Conservation (phyloP, 176 grass and related monocot genomes). For the Raddia distichophylla region DNA sequence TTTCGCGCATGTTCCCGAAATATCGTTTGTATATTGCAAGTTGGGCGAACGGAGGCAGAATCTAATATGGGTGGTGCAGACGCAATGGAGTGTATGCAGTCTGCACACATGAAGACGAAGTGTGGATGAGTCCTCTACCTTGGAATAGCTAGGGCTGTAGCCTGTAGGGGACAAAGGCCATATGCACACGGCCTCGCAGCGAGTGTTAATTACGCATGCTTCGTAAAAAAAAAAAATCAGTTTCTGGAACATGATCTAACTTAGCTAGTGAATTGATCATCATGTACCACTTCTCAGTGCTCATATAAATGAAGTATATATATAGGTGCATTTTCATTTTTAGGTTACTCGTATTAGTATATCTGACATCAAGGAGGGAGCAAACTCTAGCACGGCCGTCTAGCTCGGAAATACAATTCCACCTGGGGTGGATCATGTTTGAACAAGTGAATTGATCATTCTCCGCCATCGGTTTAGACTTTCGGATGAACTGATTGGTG, state of each 20-base stretch:
- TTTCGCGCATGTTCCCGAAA: slow-evolving; percentile 15
- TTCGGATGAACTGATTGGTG: too few relatives aligned
- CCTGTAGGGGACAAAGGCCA: background rate
- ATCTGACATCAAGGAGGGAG: too few relatives aligned
- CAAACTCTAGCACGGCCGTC: too few relatives aligned
- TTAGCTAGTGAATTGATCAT: background rate
- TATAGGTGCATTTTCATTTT: background rate
- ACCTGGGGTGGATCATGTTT: too few relatives aligned
- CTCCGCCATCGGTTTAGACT: too few relatives aligned
- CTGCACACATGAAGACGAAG: background rate
- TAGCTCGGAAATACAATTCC: too few relatives aligned
- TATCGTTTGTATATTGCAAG: slow-evolving; percentile 35
- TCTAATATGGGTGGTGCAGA: background rate
- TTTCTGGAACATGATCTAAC: background rate
- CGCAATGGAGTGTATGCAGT: background rate
- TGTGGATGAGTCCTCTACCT: background rate
- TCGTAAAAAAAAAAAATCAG: background rate
- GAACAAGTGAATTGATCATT: too few relatives aligned
- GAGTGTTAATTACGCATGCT: background rate
- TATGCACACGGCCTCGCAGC: background rate
- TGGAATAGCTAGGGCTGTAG: too few relatives aligned
- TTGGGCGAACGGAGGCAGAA: background rate
- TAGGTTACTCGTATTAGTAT: too few relatives aligned
- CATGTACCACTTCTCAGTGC: background rate
- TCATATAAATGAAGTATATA: background rate